phyloP scores from a whole-genome alignment of 768 basidiomycete genomes.

The Tricholomella constricta region DNA sequence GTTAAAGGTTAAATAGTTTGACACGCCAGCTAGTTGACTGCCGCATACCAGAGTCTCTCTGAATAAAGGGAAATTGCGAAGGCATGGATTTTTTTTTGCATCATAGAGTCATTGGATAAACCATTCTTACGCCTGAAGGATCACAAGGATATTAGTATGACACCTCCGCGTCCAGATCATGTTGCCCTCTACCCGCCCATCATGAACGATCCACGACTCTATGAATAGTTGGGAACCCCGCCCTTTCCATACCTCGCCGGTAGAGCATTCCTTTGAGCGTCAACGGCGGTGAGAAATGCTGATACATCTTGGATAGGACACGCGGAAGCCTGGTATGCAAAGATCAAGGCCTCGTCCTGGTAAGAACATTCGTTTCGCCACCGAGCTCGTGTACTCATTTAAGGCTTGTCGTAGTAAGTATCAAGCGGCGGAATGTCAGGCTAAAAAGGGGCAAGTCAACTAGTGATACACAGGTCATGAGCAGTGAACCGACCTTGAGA shows the following conservation, averaged over 20 bases:
- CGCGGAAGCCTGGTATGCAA: conserved; percentile 29
- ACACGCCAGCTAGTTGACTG: too few relatives aligned
- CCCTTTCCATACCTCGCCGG: conserved; percentile 55
- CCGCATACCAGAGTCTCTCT: too few relatives aligned
- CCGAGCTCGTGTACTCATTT: too few relatives aligned
- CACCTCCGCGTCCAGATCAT: conserved; percentile 49
- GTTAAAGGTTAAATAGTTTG: too few relatives aligned
- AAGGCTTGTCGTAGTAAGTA: conserved; percentile 93
- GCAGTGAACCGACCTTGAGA: conserved; percentile 70
- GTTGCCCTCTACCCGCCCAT: conserved; percentile 26
- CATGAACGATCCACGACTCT: conserved; percentile 54
- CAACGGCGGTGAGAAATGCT: neutral
- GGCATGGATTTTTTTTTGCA: too few relatives aligned
- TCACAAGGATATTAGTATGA: conserved; percentile 59
- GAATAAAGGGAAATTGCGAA: too few relatives aligned
- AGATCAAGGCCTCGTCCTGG: conserved; percentile 26
- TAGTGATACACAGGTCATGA: neutral
- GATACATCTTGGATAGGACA: conserved; percentile 29
- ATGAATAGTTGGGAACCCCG: conserved; percentile 44
- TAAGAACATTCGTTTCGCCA: too few relatives aligned
- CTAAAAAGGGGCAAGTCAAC: conserved; percentile 10
- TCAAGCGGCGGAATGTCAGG: conserved; percentile 85
- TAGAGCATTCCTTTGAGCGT: conserved; percentile 11
- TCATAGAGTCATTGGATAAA: too few relatives aligned
- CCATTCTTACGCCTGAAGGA: conserved; percentile 51